Conservation (phyloP, 768 basidiomycete species). For the Rhizopogon vinicolor region DNA sequence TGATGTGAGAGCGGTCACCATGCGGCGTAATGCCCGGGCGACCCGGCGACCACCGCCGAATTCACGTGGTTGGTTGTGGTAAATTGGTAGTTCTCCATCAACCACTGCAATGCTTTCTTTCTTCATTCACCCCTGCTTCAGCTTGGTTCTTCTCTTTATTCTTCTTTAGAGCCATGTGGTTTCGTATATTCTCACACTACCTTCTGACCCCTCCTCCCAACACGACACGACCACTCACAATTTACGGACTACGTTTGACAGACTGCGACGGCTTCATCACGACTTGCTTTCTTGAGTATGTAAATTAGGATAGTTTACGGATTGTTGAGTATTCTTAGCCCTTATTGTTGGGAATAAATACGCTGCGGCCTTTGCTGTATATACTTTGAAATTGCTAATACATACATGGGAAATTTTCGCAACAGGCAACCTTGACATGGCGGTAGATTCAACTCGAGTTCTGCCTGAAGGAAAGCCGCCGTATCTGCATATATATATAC, state of each 20-base stretch:
- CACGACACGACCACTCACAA: constrained; percentile 24
- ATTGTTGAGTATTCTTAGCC: background rate
- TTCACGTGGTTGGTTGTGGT: constrained; percentile 58
- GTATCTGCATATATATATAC: background rate
- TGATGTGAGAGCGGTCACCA: constrained; percentile 33
- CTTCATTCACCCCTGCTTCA: constrained; percentile 17
- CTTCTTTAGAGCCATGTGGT: constrained; percentile 5
- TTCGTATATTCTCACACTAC: constrained; percentile 1
- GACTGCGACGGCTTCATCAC: constrained; percentile 11
- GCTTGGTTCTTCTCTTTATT: constrained; percentile 5
- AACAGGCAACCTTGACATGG: background rate
- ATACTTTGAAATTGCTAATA: constrained; percentile 1
- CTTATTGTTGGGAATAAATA: constrained; percentile 7
- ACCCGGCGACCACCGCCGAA: constrained; percentile 40
- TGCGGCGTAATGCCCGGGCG: constrained; percentile 38
- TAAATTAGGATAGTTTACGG: constrained; percentile 11
- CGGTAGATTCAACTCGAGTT: background rate
- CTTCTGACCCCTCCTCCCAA: constrained; percentile 2
- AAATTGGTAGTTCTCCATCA: constrained; percentile 20
- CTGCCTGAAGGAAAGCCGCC: background rate
- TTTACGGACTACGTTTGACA: constrained; percentile 14
- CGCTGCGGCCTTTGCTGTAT: constrained; percentile 2
- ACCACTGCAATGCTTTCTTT: constrained; percentile 34
- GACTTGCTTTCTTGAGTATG: constrained; percentile 10
- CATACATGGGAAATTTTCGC: background rate